Percentiles rank a stretch among this genome's conserved stretches.
Conservation (phyloP, 805 yeast genomes). For the Schwanniomyces pseudopolymorphus region DNA sequence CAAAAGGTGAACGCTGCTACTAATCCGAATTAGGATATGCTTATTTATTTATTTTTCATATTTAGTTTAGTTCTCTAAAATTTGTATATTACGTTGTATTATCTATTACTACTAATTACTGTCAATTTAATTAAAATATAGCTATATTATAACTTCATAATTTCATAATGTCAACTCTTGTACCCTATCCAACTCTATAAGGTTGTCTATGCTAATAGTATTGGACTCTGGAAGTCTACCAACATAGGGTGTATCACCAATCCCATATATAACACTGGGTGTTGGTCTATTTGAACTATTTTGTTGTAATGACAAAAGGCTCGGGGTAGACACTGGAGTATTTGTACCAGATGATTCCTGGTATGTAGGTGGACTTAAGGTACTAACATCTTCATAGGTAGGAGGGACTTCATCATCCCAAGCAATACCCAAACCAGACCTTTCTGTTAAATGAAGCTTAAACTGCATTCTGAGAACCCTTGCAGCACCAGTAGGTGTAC, state of each 20-base stretch:
- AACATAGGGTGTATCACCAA: slow-evolving; percentile 42
- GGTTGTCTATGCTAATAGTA: slow-evolving; percentile 19
- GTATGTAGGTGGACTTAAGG: slow-evolving; percentile 87
- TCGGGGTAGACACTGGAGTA: slow-evolving; percentile 23
- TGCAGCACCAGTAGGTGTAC: slow-evolving; percentile 92
- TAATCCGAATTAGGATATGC: slow-evolving; percentile 1
- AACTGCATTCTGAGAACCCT: slow-evolving; percentile 94
- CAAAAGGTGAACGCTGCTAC: slow-evolving; percentile 12
- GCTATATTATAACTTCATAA: neutral
- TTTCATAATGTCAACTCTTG: slow-evolving; percentile 30
- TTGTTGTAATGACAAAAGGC: neutral
- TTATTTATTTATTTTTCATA: neutral
- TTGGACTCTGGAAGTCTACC: slow-evolving; percentile 13
- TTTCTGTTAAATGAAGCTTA: slow-evolving; percentile 75
- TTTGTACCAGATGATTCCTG: slow-evolving; percentile 16
- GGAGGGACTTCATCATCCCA: slow-evolving; percentile 99
- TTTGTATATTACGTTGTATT: slow-evolving; percentile 4
- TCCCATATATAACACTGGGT: slow-evolving; percentile 42
- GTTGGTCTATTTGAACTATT: slow-evolving; percentile 12
- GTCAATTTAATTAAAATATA: neutral
- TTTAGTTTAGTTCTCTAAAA: neutral
- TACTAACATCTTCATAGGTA: slow-evolving; percentile 78
- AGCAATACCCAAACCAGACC: slow-evolving; percentile 93
- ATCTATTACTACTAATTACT: neutral
- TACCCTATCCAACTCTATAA: slow-evolving; percentile 29